phyloP scores from a whole-genome alignment of 352 stramenopile species.

The Blastocystis sp. region DNA sequence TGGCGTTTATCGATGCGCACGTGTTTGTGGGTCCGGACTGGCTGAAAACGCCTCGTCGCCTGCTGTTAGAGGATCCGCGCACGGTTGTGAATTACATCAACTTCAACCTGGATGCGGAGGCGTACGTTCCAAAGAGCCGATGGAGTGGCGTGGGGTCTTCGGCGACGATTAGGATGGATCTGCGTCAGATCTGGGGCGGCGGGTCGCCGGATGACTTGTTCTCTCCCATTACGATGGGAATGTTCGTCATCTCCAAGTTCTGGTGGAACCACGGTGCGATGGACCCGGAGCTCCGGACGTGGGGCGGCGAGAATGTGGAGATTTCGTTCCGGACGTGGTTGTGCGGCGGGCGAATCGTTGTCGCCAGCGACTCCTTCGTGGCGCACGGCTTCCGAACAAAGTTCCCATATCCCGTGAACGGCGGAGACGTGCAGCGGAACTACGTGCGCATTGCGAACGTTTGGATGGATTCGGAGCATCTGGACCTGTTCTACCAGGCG shows the following conservation, averaged over 20 bases:
- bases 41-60: conserved; percentile 24
- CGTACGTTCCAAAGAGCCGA: neutral
- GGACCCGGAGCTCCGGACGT: conserved; percentile 31
- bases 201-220: neutral
- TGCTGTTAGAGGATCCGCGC: neutral
- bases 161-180: conserved; percentile 13
- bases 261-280: conserved; percentile 48
- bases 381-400: conserved; percentile 43
- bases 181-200: conserved; percentile 46
- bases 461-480: conserved; percentile 18
- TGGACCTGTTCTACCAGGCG: conserved; percentile 33
- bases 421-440: conserved; percentile 1
- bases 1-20: conserved; percentile 55
- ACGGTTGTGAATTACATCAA: conserved; percentile 42
- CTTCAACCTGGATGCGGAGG: conserved; percentile 5
- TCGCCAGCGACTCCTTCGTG: conserved; percentile 36
- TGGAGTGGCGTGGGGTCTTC: neutral
- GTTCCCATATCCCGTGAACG: conserved; percentile 52
- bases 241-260: conserved; percentile 46
- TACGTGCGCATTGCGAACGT: conserved; percentile 55
- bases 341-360: conserved; percentile 37
- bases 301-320: conserved; percentile 48
- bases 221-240: conserved; percentile 47
- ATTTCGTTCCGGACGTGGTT: conserved; percentile 43
- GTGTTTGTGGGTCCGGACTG: conserved; percentile 41